A percentile compares a stretch with the other conserved stretches of the same genome.
Evolutionary conservation across 768 basidiomycete species (phyloP).

Genomic region (Boletus sensibilis): DNA sequence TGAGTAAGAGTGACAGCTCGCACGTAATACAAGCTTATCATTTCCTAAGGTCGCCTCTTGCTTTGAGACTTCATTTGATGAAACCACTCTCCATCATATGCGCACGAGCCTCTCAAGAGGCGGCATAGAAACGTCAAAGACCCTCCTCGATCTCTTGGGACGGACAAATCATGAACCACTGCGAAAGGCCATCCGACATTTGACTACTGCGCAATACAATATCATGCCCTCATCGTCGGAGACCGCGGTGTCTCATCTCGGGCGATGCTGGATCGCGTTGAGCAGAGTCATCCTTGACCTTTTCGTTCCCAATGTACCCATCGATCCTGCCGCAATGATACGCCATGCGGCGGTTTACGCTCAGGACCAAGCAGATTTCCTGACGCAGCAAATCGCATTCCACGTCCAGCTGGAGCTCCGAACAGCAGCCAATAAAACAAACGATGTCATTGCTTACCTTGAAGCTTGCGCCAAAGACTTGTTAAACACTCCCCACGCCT

Average conservation of each 20-base stretch:
- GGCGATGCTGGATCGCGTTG: slow-evolving; percentile 59
- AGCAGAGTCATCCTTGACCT: slow-evolving; percentile 62
- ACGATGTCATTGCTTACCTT: slow-evolving; percentile 49
- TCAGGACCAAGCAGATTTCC: slow-evolving; percentile 37
- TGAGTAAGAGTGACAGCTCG: slow-evolving; percentile 26
- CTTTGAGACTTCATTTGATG: slow-evolving; percentile 43
- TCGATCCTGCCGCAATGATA: slow-evolving; percentile 80
- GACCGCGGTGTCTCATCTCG: slow-evolving; percentile 37
- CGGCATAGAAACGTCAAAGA: slow-evolving; percentile 20
- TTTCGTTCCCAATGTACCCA: slow-evolving; percentile 77
- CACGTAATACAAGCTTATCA: slow-evolving; percentile 3
- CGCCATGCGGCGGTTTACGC: slow-evolving; percentile 46
- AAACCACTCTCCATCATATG: slow-evolving; percentile 16
- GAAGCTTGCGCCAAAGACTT: slow-evolving; percentile 32
- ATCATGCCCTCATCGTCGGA: slow-evolving; percentile 11
- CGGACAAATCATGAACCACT: slow-evolving; percentile 36
- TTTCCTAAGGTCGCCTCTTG: slow-evolving; percentile 41
- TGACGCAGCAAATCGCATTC: slow-evolving; percentile 51
- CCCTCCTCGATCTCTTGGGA: slow-evolving; percentile 33
- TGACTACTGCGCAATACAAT: slow-evolving; percentile 29
- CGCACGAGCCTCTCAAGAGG: slow-evolving; percentile 3
- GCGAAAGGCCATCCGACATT: slow-evolving; percentile 32
- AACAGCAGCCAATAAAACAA: slow-evolving; percentile 55
- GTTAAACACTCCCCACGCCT: slow-evolving; percentile 24
- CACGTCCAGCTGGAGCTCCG: slow-evolving; percentile 55